Evolutionary conservation across 805 yeast species (phyloP).

Genomic region (Saccharomycopsis oosterbeekiorum): DNA sequence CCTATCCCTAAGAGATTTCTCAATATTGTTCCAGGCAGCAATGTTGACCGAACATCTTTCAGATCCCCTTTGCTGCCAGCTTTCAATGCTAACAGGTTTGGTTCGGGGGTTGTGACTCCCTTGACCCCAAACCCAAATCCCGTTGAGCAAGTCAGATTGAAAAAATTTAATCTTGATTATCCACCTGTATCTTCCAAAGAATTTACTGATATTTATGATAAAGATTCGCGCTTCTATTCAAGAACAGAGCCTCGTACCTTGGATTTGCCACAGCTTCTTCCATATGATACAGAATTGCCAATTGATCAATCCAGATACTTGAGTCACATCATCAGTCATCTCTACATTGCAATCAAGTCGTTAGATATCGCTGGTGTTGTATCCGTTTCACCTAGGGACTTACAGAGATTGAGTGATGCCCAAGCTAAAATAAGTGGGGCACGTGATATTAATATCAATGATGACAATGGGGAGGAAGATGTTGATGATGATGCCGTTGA

Average conservation of each 20-base stretch:
- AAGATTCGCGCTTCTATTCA: conserved; percentile 32
- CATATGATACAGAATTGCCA: conserved; percentile 64
- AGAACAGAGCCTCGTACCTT: conserved; percentile 28
- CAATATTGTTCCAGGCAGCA: background rate
- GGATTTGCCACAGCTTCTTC: conserved; percentile 37
- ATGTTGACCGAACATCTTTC: conserved; percentile 3
- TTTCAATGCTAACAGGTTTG: background rate
- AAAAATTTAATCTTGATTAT: conserved; percentile 41
- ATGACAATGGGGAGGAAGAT: conserved; percentile 28
- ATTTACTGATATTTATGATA: conserved; percentile 29
- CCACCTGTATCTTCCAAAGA: conserved; percentile 26
- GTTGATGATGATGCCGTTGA: conserved; percentile 29
- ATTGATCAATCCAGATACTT: conserved; percentile 64
- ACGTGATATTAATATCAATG: conserved; percentile 28
- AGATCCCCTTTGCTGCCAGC: conserved; percentile 6
- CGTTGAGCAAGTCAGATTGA: conserved; percentile 24
- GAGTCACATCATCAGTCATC: conserved; percentile 67
- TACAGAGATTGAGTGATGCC: conserved; percentile 22
- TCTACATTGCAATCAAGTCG: conserved; percentile 68
- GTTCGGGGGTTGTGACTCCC: conserved; percentile 10
- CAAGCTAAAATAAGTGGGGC: background rate
- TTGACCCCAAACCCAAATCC: conserved; percentile 16
- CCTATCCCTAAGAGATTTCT: conserved; percentile 5
- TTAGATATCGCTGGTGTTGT: conserved; percentile 66
- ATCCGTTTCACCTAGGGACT: conserved; percentile 56